phyloP scores from a whole-genome alignment of 371 early-diverging fungal genomes.

The Actinomortierella ambigua region DNA sequence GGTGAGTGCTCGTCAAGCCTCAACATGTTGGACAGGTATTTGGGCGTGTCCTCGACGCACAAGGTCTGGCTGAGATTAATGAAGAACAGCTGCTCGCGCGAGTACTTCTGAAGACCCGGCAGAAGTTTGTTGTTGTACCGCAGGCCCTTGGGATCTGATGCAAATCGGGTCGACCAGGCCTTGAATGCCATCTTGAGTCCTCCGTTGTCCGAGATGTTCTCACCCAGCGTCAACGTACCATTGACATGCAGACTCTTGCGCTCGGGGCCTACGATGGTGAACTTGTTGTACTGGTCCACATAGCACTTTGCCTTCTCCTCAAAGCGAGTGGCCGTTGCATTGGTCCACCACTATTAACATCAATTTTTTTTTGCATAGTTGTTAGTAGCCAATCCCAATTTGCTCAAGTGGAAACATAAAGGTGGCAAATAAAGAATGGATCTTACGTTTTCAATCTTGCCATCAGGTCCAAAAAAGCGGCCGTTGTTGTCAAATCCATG shows the following conservation, averaged over 20 bases:
- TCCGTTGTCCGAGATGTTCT: constrained; percentile 68
- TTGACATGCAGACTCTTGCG: constrained; percentile 54
- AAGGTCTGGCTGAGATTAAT: constrained; percentile 60
- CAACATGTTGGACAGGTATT: constrained; percentile 14
- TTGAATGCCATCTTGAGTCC: constrained; percentile 49
- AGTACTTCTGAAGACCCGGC: constrained; percentile 56
- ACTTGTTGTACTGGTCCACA: constrained; percentile 67
- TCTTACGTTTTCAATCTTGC: constrained; percentile 46
- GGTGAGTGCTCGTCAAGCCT: constrained; percentile 57
- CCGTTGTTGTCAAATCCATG: constrained; percentile 66
- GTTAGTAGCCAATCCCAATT: no score
- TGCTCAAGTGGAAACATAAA: no score
- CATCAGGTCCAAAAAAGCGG: constrained; percentile 54
- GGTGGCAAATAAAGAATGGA: no score
- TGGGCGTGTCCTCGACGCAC: constrained; percentile 57
- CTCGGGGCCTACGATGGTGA: constrained; percentile 51
- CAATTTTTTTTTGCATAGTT: no score
- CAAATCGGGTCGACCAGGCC: constrained; percentile 49
- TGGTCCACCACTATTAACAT: constrained; percentile 85
- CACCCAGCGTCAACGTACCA: constrained; percentile 66
- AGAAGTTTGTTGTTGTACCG: constrained; percentile 50
- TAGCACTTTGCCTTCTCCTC: constrained; percentile 62
- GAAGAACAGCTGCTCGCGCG: constrained; percentile 63
- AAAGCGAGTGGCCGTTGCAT: constrained; percentile 54
- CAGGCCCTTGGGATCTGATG: constrained; percentile 41